Conservation (phyloP, 805 yeast species). For the Wickerhamomyces mucosus region DNA sequence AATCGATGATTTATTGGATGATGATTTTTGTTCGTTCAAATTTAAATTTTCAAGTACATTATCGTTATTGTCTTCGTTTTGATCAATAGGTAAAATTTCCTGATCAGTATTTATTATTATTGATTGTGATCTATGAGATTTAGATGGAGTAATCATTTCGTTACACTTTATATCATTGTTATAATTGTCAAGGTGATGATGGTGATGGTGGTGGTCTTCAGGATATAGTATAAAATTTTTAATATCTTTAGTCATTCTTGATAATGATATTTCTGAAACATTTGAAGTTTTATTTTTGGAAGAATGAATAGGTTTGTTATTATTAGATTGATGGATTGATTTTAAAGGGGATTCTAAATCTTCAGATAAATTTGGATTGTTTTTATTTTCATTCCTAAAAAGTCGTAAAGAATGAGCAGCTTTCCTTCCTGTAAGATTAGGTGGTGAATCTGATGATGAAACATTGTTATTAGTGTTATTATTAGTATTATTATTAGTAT, state of each 20-base stretch:
- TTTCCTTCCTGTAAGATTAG: conserved; percentile 36
- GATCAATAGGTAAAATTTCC: neutral
- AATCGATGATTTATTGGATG: too few species aligned
- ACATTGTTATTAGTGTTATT: too few species aligned
- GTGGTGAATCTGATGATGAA: conserved; percentile 7
- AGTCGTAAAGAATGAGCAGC: conserved; percentile 49
- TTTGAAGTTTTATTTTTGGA: neutral
- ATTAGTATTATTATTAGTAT: too few species aligned
- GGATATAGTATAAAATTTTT: conserved; percentile 3
- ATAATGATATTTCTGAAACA: neutral
- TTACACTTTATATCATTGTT: too few species aligned
- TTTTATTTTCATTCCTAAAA: conserved; percentile 30
- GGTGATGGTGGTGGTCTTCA: conserved; percentile 1
- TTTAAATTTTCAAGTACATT: too few species aligned
- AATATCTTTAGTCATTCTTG: conserved; percentile 1
- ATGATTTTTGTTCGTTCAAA: too few species aligned
- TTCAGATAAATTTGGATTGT: conserved; percentile 6
- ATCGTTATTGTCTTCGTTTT: conserved; percentile 2
- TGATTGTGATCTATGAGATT: too few species aligned
- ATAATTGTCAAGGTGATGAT: neutral
- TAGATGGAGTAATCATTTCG: too few species aligned
- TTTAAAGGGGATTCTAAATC: conserved; percentile 1
- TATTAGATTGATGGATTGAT: neutral
- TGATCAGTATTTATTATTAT: too few species aligned
- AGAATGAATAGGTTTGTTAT: conserved; percentile 2